Conservation (phyloP, 768 basidiomycete genomes). For the Imleria badia region DNA sequence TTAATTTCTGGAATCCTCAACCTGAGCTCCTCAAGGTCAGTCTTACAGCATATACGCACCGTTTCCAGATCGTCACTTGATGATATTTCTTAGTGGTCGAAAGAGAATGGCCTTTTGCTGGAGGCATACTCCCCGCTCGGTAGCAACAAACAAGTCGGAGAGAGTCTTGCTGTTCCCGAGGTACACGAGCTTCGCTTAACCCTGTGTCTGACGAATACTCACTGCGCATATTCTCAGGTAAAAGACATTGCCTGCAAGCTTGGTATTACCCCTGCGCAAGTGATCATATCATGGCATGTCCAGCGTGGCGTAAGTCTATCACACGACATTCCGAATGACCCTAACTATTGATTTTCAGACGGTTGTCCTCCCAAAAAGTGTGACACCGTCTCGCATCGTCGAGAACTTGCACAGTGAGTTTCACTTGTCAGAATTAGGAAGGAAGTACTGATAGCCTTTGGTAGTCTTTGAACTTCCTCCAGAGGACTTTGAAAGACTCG, state of each 20-base stretch:
- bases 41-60: neutral
- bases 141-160: slow-evolving; percentile 54
- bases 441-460: neutral
- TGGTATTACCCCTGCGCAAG: slow-evolving; percentile 72
- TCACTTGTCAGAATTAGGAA: neutral
- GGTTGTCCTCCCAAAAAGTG: slow-evolving; percentile 75
- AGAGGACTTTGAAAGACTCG: slow-evolving; percentile 43
- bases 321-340: neutral
- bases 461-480: slow-evolving; percentile 35
- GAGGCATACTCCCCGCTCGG: slow-evolving; percentile 81
- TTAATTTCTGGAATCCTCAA: slow-evolving; percentile 77
- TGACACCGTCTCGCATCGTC: slow-evolving; percentile 61
- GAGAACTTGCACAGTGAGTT: slow-evolving; percentile 67
- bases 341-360: slow-evolving; percentile 40
- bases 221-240: slow-evolving; percentile 35
- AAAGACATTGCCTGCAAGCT: slow-evolving; percentile 59
- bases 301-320: slow-evolving; percentile 61
- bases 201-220: neutral
- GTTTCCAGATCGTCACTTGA: neutral
- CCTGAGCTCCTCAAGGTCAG: slow-evolving; percentile 66
- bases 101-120: slow-evolving; percentile 60
- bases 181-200: slow-evolving; percentile 24
- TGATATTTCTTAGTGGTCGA: slow-evolving; percentile 53
- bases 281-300: slow-evolving; percentile 73
- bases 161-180: slow-evolving; percentile 58